These are phyloP conservation scores for Trichoderma sp. DNA, from an alignment of 2,329 filamentous ascomycete species.

Conservation along the genomic window DNA sequence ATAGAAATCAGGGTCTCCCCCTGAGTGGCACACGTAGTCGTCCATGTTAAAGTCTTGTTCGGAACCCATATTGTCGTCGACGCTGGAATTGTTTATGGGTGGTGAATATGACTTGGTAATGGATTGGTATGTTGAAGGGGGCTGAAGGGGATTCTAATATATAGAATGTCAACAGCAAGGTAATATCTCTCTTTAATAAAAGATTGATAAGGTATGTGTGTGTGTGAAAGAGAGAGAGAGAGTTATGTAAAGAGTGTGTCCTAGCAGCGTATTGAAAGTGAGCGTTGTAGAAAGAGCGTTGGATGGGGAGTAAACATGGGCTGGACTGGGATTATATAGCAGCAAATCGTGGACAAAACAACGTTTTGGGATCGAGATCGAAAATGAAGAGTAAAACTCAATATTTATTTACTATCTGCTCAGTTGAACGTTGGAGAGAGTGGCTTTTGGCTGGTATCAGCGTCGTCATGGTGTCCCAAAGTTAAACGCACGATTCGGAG, in stretches of 20 bases:
- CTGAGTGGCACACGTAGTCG: neutral
- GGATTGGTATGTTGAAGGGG: neutral
- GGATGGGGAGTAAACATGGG: neutral
- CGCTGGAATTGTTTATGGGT: neutral
- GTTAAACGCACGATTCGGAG: neutral
- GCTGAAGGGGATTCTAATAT: neutral
- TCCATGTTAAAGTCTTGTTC: neutral
- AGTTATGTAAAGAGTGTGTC: neutral
- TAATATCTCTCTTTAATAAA: neutral
- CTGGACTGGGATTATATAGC: neutral
- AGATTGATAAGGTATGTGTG: neutral
- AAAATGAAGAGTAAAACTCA: neutral
- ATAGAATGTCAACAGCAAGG: neutral
- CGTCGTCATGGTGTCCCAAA: neutral
- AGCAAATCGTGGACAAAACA: neutral
- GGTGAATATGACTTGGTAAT: neutral
- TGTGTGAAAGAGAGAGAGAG: neutral
- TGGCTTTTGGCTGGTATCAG: neutral
- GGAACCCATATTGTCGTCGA: neutral
- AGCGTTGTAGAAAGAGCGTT: too few relatives aligned
- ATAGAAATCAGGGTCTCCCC: neutral
- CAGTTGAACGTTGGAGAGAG: neutral
- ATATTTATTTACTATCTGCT: neutral
- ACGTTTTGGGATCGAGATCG: neutral
- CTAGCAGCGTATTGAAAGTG: neutral